These are phyloP conservation scores for Biscogniauxia sp. DNA, from an alignment of 2,329 filamentous ascomycete species.

Conservation along the genomic window DNA sequence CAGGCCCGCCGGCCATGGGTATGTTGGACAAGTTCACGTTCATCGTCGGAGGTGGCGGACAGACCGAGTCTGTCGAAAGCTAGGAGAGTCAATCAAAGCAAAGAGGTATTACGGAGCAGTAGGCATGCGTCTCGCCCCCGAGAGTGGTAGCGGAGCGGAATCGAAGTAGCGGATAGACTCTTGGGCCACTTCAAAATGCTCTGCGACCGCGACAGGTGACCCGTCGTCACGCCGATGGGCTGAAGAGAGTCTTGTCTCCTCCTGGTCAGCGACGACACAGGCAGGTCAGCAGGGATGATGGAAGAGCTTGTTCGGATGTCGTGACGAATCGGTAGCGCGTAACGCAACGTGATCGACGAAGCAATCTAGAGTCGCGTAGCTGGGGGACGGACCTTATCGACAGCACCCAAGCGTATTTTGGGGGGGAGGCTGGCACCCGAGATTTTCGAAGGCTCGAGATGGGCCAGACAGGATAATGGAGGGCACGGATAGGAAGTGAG, in stretches of 20 bases:
- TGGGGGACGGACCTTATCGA: conserved; percentile 1
- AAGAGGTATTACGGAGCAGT: conserved; percentile 9
- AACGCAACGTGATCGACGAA: conserved; percentile 12
- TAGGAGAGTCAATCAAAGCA: conserved; percentile 24
- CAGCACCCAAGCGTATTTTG: background rate
- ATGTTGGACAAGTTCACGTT: conserved; percentile 68
- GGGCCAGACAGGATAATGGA: conserved; percentile 14
- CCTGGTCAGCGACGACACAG: conserved; percentile 6
- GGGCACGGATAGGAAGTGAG: conserved; percentile 15
- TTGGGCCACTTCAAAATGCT: background rate
- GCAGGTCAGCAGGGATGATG: conserved; percentile 6
- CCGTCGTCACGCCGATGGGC: background rate
- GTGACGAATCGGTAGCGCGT: conserved; percentile 14
- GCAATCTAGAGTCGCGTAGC: conserved; percentile 17
- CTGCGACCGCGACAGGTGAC: conserved; percentile 9
- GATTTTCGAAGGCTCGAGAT: background rate
- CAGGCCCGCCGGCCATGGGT: conserved; percentile 64
- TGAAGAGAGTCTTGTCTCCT: background rate
- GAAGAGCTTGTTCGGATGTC: conserved; percentile 13
- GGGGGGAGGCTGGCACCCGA: background rate
- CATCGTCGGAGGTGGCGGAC: conserved; percentile 42
- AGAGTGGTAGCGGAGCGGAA: conserved; percentile 5
- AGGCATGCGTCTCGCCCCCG: conserved; percentile 25
- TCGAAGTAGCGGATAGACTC: conserved; percentile 2
- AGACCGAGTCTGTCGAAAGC: conserved; percentile 38